Base-by-base conservation (phyloP, 1,139 yeast genomes). In the Magnusiomyces tetraspermus region DNA sequence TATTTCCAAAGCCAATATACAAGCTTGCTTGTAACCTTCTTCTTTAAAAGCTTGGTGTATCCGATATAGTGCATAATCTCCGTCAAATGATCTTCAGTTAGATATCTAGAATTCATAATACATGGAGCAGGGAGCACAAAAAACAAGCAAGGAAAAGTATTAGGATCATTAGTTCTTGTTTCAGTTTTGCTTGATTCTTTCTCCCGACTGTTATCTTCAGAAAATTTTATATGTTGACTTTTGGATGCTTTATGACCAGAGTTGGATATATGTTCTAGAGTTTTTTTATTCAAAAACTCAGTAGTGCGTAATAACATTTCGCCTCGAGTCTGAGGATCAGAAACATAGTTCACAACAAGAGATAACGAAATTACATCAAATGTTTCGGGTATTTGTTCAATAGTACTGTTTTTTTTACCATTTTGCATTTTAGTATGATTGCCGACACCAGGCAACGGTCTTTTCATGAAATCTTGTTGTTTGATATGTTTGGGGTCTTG, bases 41-140 rank as follows among this genome's bases (percentile, higher is more conserved):
- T 72, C 52, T 71, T 66, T 2, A 74, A 54, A 45, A 72, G 60
- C 3, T 55, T 46, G 10, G 49, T 59, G 59, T 81, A 88, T 0
- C 96, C 96, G 17, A 88, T 68, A 11, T 71, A 61, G 1, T 56
- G 50, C 80, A 84, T 77, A 19, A 87, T 76, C 0, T 68, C 65
- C 42, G 76, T 59, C 10, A 77, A 68, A 22, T 67, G 66, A 0
- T 66, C 66, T 40, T 75, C 71, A 55, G 79, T 78, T 65, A 83
- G 80, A 63, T 90, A 92, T 40, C 97, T 72, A 0, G 97, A 89
- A 65, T 90, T 89, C 8, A 71, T 66, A 1, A 88, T 73, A 65
- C 98, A 92, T 0, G 97, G 96, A 33, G 85, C 72, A 0, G 98
- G 98, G 6, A 90, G 70, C 1, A 92, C 97, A 17, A 92, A 67